Evolutionary conservation across 2,329 filamentous ascomycete genomes (phyloP).

Genomic region (Cladosporium phlei): DNA sequence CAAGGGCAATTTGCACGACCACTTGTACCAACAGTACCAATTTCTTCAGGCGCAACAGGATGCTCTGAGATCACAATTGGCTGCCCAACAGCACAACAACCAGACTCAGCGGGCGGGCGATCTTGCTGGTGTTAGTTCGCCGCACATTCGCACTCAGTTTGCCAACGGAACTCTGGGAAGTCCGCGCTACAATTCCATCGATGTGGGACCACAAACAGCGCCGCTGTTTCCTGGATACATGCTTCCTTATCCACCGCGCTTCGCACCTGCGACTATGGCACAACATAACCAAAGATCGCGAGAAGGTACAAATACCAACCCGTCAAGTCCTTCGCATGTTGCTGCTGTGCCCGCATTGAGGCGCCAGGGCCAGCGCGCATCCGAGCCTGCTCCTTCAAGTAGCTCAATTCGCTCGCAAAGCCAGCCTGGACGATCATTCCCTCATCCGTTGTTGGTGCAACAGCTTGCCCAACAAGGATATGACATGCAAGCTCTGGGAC

Average conservation of each 20-base stretch:
- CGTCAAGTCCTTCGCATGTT: constrained; percentile 45
- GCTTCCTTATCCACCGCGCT: constrained; percentile 40
- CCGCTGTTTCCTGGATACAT: constrained; percentile 40
- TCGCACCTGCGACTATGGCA: constrained; percentile 35
- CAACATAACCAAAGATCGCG: constrained; percentile 35
- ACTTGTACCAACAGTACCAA: constrained; percentile 45
- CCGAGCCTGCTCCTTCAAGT: constrained; percentile 38
- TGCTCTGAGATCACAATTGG: constrained; percentile 37
- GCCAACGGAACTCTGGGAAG: constrained; percentile 23
- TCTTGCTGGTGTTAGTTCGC: constrained; percentile 36
- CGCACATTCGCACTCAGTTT: constrained; percentile 30
- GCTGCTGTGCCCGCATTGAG: constrained; percentile 41
- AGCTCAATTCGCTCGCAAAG: constrained; percentile 46
- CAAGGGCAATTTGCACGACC: constrained; percentile 43
- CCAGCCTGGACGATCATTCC: constrained; percentile 43
- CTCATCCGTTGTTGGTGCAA: constrained; percentile 36
- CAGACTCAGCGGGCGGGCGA: constrained; percentile 35
- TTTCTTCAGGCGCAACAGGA: constrained; percentile 34
- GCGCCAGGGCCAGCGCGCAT: constrained; percentile 39
- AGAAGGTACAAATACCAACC: constrained; percentile 45
- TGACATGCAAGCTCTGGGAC: constrained; percentile 29
- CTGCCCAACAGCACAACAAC: constrained; percentile 36
- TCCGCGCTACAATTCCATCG: constrained; percentile 27
- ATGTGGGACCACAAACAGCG: constrained; percentile 32
- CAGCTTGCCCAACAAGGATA: constrained; percentile 37